Conservation (phyloP, 1,139 yeast genomes). For the Scheffersomyces parashehatae region DNA sequence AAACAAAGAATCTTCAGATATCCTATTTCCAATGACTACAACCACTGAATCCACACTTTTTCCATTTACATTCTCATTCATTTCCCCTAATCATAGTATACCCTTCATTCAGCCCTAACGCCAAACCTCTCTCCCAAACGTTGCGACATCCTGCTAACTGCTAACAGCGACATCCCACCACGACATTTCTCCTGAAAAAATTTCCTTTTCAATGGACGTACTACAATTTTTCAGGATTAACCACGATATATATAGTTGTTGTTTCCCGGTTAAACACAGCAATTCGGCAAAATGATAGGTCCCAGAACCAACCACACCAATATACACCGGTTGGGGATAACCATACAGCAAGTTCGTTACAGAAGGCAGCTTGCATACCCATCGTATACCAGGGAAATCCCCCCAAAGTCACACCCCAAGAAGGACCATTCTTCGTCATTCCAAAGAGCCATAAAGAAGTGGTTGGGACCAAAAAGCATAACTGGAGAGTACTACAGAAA, state of each 20-base stretch:
- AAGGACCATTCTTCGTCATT: constrained; percentile 29
- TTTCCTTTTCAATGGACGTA: constrained; percentile 9
- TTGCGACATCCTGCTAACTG: not conserved
- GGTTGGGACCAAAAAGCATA: constrained; percentile 80
- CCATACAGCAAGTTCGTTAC: constrained; percentile 5
- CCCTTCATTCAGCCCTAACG: too few relatives aligned
- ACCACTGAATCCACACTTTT: too few relatives aligned
- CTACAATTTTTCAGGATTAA: not conserved
- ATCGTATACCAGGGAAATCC: constrained; percentile 19
- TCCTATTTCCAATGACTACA: too few relatives aligned
- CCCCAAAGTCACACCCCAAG: constrained; percentile 21
- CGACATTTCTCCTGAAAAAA: constrained; percentile 12
- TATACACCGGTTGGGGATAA: constrained; percentile 7
- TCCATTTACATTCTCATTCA: too few relatives aligned
- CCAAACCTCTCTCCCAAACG: too few relatives aligned
- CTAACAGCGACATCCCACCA: not conserved
- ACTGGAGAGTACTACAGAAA: constrained; percentile 81
- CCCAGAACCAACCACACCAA: constrained; percentile 3
- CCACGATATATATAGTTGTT: not conserved
- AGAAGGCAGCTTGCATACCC: constrained; percentile 25
- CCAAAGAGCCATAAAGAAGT: constrained; percentile 46
- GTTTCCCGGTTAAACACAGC: not conserved
- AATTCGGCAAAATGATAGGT: constrained; percentile 7
- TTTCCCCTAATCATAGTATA: too few relatives aligned
- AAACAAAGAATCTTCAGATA: too few relatives aligned